Evolutionary conservation across 805 yeast genomes (phyloP).

Genomic region (Pichia insulana): DNA sequence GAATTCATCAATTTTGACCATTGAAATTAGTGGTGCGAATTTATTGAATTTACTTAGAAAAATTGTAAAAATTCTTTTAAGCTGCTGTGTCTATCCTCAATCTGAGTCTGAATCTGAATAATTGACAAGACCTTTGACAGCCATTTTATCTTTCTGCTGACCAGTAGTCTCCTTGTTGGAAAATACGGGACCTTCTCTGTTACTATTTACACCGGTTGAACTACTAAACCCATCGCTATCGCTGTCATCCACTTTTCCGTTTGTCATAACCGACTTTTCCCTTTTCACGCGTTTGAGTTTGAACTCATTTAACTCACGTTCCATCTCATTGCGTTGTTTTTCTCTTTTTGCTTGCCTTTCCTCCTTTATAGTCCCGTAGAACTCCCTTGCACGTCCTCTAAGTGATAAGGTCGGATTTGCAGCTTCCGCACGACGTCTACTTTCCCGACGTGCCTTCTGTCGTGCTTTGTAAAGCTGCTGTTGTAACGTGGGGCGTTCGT

Average conservation of each 20-base stretch:
- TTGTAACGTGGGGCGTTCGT: neutral
- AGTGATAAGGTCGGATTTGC: constrained; percentile 13
- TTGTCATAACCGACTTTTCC: too few species aligned
- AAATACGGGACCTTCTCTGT: neutral
- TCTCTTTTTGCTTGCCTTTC: neutral
- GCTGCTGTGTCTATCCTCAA: neutral
- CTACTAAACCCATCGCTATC: too few species aligned
- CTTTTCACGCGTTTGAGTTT: neutral
- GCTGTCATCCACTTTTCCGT: too few species aligned
- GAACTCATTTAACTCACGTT: neutral
- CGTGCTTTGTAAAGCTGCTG: neutral
- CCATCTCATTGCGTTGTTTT: neutral
- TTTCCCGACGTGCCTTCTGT: neutral
- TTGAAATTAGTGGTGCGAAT: too few species aligned
- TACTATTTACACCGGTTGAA: neutral
- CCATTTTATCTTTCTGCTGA: too few species aligned
- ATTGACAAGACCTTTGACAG: neutral
- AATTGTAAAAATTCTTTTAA: too few species aligned
- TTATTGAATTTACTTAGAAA: too few species aligned
- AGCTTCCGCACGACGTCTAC: constrained; percentile 12
- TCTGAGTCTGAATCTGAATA: constrained; percentile 6
- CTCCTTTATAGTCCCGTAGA: neutral
- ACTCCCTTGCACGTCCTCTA: constrained; percentile 8
- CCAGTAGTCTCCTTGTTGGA: neutral
- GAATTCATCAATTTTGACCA: too few species aligned